Evolutionary conservation across 148 eudicot species (phyloP).

Genomic region (Amaranthus cruentus): DNA sequence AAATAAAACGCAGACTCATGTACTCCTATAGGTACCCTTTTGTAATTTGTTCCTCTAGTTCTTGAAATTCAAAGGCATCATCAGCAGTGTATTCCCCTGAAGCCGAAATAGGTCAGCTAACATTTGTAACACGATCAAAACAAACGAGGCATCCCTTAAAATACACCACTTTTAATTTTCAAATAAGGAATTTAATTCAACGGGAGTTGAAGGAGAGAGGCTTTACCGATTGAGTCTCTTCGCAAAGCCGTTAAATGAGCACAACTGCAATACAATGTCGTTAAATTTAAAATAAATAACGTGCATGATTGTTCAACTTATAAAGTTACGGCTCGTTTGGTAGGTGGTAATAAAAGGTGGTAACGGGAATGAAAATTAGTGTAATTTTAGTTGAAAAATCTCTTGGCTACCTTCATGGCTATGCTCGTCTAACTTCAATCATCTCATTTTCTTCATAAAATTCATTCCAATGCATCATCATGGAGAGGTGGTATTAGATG

Average conservation of each 20-base stretch:
- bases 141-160: not conserved
- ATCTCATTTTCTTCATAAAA: too few species aligned
- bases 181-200: too few species aligned
- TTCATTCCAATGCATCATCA: too few species aligned
- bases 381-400: too few species aligned
- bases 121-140: not conserved
- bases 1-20: not conserved
- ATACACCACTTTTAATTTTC: not conserved
- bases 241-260: conserved; percentile 92
- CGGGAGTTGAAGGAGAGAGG: not conserved
- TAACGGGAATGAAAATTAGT: too few species aligned
- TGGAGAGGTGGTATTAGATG: too few species aligned
- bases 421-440: too few species aligned
- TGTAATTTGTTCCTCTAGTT: conserved; percentile 67
- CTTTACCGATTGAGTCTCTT: conserved; percentile 93
- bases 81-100: conserved; percentile 76
- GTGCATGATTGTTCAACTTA: too few species aligned
- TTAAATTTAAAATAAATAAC: too few species aligned
- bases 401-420: too few species aligned
- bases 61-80: conserved; percentile 93
- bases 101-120: not conserved
- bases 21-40: conserved; percentile 57
- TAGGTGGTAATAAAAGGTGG: too few species aligned
- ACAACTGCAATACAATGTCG: conserved; percentile 60
- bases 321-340: too few species aligned